Conservation (phyloP, 805 yeast genomes). For the Cyberlindnera japonica region DNA sequence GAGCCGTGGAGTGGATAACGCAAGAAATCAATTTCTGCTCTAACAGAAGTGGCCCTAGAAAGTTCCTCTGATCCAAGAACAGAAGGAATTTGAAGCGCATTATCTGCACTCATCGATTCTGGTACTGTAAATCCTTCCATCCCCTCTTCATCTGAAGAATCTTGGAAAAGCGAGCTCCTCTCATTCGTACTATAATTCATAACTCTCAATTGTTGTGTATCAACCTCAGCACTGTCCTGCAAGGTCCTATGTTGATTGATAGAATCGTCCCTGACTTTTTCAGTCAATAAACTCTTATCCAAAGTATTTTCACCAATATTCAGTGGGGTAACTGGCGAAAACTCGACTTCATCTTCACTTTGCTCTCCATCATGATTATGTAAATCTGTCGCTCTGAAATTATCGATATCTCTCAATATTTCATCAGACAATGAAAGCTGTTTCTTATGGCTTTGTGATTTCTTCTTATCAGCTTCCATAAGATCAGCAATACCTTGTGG, state of each 20-base stretch:
- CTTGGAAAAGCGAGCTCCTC: constrained; percentile 19
- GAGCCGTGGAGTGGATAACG: constrained; percentile 5
- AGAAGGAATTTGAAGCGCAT: background rate
- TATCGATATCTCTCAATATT: constrained; percentile 27
- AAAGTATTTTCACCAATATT: constrained; percentile 4
- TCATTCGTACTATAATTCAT: background rate
- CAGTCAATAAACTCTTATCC: constrained; percentile 1
- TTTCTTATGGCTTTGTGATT: constrained; percentile 17
- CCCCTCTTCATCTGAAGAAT: constrained; percentile 18
- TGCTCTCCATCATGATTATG: constrained; percentile 1
- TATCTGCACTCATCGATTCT: background rate
- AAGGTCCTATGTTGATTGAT: too few relatives aligned
- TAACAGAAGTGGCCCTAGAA: constrained; percentile 6
- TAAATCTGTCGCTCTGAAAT: constrained; percentile 17
- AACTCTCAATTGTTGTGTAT: background rate
- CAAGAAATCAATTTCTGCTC: constrained; percentile 10
- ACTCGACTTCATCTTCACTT: constrained; percentile 15
- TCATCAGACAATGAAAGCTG: constrained; percentile 28
- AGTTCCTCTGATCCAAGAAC: background rate
- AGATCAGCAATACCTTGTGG: background rate
- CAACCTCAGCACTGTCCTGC: background rate
- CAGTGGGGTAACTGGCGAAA: constrained; percentile 24
- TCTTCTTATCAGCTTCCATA: background rate
- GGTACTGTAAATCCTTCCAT: background rate
- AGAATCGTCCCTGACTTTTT: background rate